Evolutionary conservation across 163 green algal genomes (phyloP).

Genomic region (Scenedesmus sp.): DNA sequence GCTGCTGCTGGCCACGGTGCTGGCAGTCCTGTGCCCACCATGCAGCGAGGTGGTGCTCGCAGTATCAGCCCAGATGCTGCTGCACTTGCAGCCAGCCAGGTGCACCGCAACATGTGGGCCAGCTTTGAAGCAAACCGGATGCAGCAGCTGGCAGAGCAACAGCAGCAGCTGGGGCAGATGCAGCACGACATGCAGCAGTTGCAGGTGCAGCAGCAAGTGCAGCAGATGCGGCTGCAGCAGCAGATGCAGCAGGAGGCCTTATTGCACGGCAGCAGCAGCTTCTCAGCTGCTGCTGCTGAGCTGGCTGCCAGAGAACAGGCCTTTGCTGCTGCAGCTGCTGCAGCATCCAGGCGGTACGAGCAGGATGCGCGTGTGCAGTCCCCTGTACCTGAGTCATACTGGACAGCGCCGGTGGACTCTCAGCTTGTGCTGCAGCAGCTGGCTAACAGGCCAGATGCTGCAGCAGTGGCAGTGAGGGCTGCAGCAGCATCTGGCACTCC

Average conservation of each 20-base stretch:
- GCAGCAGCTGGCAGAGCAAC: not conserved
- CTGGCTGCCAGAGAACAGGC: not conserved
- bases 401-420: not conserved
- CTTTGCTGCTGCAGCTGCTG: not conserved
- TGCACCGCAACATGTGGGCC: constrained; percentile 1
- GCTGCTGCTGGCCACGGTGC: not conserved
- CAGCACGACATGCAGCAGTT: not conserved
- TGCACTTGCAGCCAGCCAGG: not conserved
- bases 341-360: not conserved
- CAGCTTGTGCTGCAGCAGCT: not conserved
- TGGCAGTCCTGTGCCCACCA: not conserved
- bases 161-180: constrained; percentile 8
- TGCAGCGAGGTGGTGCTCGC: not conserved
- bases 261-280: not conserved
- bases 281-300: not conserved
- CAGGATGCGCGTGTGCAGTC: not conserved
- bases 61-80: not conserved
- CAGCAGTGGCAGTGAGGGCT: not conserved
- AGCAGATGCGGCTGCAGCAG: not conserved
- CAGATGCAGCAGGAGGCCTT: not conserved
- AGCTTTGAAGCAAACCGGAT: not conserved
- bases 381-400: not conserved
- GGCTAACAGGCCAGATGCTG: not conserved
- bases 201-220: constrained; percentile 20
- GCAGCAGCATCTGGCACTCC: not conserved